Percentiles rank a stretch among this genome's conserved stretches.
Conservation (phyloP, 2,329 filamentous ascomycete genomes). For the Erysiphe pulchra region DNA sequence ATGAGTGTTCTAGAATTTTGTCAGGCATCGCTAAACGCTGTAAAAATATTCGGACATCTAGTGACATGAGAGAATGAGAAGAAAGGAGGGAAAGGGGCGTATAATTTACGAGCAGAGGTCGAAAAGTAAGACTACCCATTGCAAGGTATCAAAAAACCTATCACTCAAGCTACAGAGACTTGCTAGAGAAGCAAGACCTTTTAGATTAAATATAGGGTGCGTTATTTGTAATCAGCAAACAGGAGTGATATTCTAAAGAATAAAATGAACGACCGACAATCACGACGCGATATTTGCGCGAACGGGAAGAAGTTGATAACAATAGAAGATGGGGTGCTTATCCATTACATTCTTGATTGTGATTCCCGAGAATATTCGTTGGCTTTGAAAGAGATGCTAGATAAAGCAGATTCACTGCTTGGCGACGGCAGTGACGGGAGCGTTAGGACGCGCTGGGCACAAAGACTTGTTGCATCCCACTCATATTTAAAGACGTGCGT, state of each 20-base stretch:
- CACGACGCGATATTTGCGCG: neutral
- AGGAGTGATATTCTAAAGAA: neutral
- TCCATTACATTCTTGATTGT: neutral
- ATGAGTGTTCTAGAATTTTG: neutral
- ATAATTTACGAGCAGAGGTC: neutral
- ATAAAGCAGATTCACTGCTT: neutral
- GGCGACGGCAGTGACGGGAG: neutral
- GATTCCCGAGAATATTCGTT: neutral
- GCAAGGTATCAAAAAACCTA: neutral
- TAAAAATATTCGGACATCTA: neutral
- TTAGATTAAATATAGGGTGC: too few relatives aligned
- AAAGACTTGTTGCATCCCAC: neutral
- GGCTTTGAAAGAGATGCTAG: neutral
- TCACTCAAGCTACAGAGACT: neutral
- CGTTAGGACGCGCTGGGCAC: neutral
- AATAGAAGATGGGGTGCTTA: neutral
- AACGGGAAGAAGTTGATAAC: neutral
- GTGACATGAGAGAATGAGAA: neutral
- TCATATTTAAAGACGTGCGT: too few relatives aligned
- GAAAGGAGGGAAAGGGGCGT: neutral
- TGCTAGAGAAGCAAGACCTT: neutral
- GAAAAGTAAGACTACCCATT: neutral
- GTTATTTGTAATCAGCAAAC: neutral
- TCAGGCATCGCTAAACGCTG: neutral
- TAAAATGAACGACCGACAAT: neutral